Percentiles rank a stretch among this genome's conserved stretches.
Conservation (phyloP, 1,139 yeast species). For the Yamadazyma friedrichii region DNA sequence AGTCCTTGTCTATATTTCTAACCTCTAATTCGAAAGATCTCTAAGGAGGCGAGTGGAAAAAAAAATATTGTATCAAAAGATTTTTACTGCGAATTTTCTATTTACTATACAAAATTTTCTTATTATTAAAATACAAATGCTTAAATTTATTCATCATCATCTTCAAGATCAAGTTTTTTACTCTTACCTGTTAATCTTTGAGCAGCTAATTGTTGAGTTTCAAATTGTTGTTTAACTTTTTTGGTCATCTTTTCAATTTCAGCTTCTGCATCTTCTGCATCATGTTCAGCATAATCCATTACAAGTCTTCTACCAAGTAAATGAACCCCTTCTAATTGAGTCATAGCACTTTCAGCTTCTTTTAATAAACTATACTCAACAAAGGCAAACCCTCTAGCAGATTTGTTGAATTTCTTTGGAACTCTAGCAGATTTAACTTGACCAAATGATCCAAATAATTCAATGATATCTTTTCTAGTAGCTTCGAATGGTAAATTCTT, state of each 20-base stretch:
- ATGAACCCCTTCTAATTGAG: slow-evolving; percentile 92
- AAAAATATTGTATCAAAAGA: neutral
- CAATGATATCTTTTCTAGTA: slow-evolving; percentile 84
- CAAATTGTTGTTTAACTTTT: slow-evolving; percentile 79
- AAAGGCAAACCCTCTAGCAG: slow-evolving; percentile 97
- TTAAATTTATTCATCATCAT: slow-evolving; percentile 16
- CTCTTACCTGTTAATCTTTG: slow-evolving; percentile 75
- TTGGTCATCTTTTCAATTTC: slow-evolving; percentile 88
- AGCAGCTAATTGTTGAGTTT: slow-evolving; percentile 71
- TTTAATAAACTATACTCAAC: slow-evolving; percentile 86
- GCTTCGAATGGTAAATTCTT: slow-evolving; percentile 98
- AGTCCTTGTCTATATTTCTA: neutral
- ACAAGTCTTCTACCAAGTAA: slow-evolving; percentile 93
- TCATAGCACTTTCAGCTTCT: slow-evolving; percentile 96
- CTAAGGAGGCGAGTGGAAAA: neutral
- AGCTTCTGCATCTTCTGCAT: slow-evolving; percentile 78
- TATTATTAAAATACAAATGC: neutral
- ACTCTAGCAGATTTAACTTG: slow-evolving; percentile 92
- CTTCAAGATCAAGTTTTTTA: slow-evolving; percentile 63
- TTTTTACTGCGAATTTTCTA: slow-evolving; percentile 1
- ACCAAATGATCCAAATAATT: slow-evolving; percentile 90
- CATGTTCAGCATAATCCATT: slow-evolving; percentile 90
- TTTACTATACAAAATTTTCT: slow-evolving; percentile 3
- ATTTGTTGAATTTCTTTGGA: slow-evolving; percentile 92
- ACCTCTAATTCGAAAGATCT: neutral